phyloP scores from a whole-genome alignment of 306 rosid genomes.

The Neltuma alba region DNA sequence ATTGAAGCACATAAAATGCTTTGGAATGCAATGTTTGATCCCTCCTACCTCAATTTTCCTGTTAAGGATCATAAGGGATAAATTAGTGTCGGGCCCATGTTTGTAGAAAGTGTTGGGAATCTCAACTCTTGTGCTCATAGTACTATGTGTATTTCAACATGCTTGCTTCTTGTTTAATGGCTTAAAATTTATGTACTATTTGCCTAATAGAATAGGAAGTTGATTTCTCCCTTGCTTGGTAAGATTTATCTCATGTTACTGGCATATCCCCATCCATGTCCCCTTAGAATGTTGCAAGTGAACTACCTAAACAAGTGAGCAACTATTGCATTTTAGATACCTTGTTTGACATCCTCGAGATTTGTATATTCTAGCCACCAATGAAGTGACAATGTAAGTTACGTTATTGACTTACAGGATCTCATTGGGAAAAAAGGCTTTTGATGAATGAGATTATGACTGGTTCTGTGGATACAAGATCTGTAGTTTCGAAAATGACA shows the following conservation, averaged over 20 bases:
- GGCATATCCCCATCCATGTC: background rate
- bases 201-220: slow-evolving; percentile 15
- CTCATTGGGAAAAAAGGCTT: slow-evolving; percentile 99
- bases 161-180: background rate
- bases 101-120: background rate
- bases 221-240: slow-evolving; percentile 6
- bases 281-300: slow-evolving; percentile 8
- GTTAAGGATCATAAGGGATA: background rate
- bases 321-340: background rate
- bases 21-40: slow-evolving; percentile 1
- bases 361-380: slow-evolving; percentile 25
- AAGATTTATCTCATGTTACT: slow-evolving; percentile 16
- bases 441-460: slow-evolving; percentile 99
- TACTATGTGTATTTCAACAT: slow-evolving; percentile 1
- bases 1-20: background rate
- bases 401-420: slow-evolving; percentile 56
- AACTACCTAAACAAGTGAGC: background rate
- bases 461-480: slow-evolving; percentile 99
- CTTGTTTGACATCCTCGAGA: slow-evolving; percentile 2
- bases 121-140: slow-evolving; percentile 4
- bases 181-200: slow-evolving; percentile 6
- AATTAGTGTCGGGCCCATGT: background rate
- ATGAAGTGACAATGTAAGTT: slow-evolving; percentile 18
- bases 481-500: slow-evolving; percentile 98
- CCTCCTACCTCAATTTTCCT: background rate